A percentile compares a stretch with the other conserved stretches of the same genome.
These are phyloP conservation scores for Leccinum uliginosum DNA, from an alignment of 768 basidiomycete genomes.

Conservation along the genomic window DNA sequence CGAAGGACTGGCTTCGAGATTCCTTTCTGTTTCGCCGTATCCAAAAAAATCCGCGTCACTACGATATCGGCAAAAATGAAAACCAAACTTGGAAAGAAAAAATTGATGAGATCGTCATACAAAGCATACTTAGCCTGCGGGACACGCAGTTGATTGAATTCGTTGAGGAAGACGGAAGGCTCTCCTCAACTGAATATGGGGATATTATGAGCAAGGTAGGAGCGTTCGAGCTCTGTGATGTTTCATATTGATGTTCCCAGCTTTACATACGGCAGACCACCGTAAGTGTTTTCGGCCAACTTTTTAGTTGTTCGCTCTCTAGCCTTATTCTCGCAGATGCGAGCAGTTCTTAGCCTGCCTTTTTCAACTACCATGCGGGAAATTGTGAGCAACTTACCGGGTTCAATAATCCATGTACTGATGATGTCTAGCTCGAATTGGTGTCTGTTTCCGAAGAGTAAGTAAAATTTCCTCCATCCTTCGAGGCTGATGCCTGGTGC, in stretches of 20 bases:
- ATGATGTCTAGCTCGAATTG: constrained; percentile 50
- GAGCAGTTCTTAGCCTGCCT: constrained; percentile 55
- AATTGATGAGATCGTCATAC: constrained; percentile 68
- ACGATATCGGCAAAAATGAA: constrained; percentile 55
- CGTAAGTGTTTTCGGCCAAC: constrained; percentile 33
- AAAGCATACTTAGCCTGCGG: constrained; percentile 58
- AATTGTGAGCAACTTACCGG: constrained; percentile 46
- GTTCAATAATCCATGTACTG: neutral
- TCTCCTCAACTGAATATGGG: constrained; percentile 69
- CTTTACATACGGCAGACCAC: constrained; percentile 73
- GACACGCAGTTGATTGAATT: constrained; percentile 57
- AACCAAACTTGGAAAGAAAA: constrained; percentile 65
- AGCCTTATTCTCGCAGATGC: constrained; percentile 48
- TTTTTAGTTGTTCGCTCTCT: neutral
- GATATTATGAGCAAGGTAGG: constrained; percentile 84
- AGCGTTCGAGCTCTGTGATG: neutral
- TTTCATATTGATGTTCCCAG: constrained; percentile 34
- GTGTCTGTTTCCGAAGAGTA: constrained; percentile 68
- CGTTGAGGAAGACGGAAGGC: constrained; percentile 35
- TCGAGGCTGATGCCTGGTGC: constrained; percentile 1
- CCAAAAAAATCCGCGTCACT: constrained; percentile 76
- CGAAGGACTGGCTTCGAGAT: constrained; percentile 76
- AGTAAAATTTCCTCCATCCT: constrained; percentile 9
- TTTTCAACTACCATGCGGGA: constrained; percentile 55
- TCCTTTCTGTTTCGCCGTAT: constrained; percentile 89